Percentiles rank a stretch among this genome's conserved stretches.
These are phyloP conservation scores for Trametes villosa DNA, from an alignment of 768 basidiomycete genomes.

Conservation along the genomic window DNA sequence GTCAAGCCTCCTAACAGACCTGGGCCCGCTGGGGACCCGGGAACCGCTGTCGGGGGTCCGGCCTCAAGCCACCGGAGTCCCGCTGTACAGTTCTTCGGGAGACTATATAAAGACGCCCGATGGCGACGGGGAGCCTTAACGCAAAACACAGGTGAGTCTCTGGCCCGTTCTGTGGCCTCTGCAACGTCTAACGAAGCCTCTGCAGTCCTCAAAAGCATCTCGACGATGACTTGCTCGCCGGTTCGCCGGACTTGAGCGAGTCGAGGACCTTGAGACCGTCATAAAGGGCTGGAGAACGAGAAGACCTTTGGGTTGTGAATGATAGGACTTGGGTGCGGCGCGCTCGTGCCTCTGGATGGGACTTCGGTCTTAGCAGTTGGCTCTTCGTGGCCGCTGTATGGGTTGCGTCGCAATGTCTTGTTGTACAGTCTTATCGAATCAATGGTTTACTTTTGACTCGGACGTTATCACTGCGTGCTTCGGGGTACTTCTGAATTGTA, in stretches of 20 bases:
- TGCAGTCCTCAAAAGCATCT: slow-evolving; percentile 85
- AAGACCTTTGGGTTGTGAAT: slow-evolving; percentile 39
- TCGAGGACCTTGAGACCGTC: slow-evolving; percentile 93
- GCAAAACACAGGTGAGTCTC: slow-evolving; percentile 58
- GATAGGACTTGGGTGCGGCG: slow-evolving; percentile 93
- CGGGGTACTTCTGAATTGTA: no score
- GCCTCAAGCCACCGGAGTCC: slow-evolving; percentile 32
- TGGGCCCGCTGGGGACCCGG: slow-evolving; percentile 24
- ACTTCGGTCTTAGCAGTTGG: slow-evolving; percentile 47
- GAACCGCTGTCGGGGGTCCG: slow-evolving; percentile 26
- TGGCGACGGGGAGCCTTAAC: not conserved
- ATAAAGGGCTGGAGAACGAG: slow-evolving; percentile 71
- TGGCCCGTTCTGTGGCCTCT: not conserved
- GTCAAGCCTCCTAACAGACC: slow-evolving; percentile 8
- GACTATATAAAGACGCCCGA: slow-evolving; percentile 27
- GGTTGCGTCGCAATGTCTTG: slow-evolving; percentile 87
- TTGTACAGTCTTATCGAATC: slow-evolving; percentile 67
- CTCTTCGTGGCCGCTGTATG: slow-evolving; percentile 72
- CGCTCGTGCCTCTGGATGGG: slow-evolving; percentile 43
- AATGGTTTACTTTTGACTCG: slow-evolving; percentile 11
- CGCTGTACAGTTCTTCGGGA: slow-evolving; percentile 40
- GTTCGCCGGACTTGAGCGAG: slow-evolving; percentile 65
- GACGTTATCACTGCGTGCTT: no score
- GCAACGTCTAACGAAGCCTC: slow-evolving; percentile 25
- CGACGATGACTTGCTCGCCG: slow-evolving; percentile 77